Base-by-base conservation (phyloP, 202 grass and related monocot genomes). In the Eragrostis tef region DNA sequence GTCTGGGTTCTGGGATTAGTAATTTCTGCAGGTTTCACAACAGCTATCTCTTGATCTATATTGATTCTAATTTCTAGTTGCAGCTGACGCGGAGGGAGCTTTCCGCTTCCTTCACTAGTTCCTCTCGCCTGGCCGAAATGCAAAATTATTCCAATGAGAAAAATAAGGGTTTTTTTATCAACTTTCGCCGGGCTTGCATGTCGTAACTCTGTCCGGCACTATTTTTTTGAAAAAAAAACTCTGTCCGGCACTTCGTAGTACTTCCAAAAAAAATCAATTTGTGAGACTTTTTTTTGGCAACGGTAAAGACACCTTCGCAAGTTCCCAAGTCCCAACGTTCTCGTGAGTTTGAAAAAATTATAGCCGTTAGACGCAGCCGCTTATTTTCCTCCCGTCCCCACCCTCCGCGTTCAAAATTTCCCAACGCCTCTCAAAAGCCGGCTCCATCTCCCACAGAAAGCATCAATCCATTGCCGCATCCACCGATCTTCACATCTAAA, bases 301-400 rank as follows among this genome's bases (percentile, higher is more conserved):
- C 72, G 72, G 73, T 25, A 46, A 17, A 51, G 8, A 13, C 82
- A 12, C 15, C 61, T 12, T 9, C 26, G 15, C 64, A 14, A 46
- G n/a, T n/a, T n/a, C 3, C 42, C n/a, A n/a, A n/a, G n/a, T 42
- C 13, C 67, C 65, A 86, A 86, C 79, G 88, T 79, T 86, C 69
- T 26, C n/a, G 62, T 49, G 29, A 80, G 63, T 87, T 84, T 49
- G 84, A 90, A 83, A 75, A 47, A 64, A 61, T 82, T 67, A 75
- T 88, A 86, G 89, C 89, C 89, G 86, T 91, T 91, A 6, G 46
- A 74, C 39, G 29, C 42, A 7, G 4, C 6, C 59, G 9, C 29
- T 14, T 44, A 22, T 49, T 57, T 26, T 26, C 6, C 5, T 50
- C 2, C 17, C 2, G 0, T 2, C 16, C 13, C 43, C 26, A 22